Base-by-base conservation (phyloP, 345 rosid species). In the Melastoma malabathricum region DNA sequence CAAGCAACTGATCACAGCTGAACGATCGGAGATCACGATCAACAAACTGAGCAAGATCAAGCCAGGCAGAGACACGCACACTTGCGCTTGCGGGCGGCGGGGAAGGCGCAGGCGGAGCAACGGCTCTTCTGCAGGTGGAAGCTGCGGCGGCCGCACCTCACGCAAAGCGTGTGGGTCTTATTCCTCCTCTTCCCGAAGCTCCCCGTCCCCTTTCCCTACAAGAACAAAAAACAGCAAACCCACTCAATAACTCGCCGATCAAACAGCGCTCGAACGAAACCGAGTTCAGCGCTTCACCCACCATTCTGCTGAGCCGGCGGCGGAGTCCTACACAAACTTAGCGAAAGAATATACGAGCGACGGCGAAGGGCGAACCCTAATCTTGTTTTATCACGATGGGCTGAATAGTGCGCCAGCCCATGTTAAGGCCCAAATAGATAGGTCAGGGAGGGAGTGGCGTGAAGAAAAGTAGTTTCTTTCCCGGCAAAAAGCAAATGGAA, bases 121-220 rank as follows among this genome's bases (percentile, higher is more conserved):
- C 81, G 74, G 60, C 81, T 72, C 72, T 75, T 75, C 62, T 75
- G 81, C 31, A 75, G 81, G 58, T 75, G 81, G 72, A 68, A 75
- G 59, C 77, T 71, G 44, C 81, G 77, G 46, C 81, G 81, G 38
- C 81, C 81, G 38, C 81, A 75, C 72, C 81, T 68, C 38, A 75
- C 77, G 48, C 81, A 75, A 44, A 75, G 74, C 2, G 81, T 75
- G 64, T 75, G 81, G 41, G 81, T 75, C 70, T 75, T 75, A 70
- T 75, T 75, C 72, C 81, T 68, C 43, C 81, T 52, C 72, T 75
- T 75, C 43, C 81, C 81, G 47, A 75, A 75, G 60, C 81, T 75
- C 51, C 77, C 81, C 15, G 81, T 75, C 55, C 81, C 81, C 67
- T 75, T 75, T 20, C 81, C 81, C 81, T 75, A 68, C 16, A 39